Evolutionary conservation across 2,329 filamentous ascomycete species (phyloP).

Genomic region (Fusarium austroafricanum): DNA sequence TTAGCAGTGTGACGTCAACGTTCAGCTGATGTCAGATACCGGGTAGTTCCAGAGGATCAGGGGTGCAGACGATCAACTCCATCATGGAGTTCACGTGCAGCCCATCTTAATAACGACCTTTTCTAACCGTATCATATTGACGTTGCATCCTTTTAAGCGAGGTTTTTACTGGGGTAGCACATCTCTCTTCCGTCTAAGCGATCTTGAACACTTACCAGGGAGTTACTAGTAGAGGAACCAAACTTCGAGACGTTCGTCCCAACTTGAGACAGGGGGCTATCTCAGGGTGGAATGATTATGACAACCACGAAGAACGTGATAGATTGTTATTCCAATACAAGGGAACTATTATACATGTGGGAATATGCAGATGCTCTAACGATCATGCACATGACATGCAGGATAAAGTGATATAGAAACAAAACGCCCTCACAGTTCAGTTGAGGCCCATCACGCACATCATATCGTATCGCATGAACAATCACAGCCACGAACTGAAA

Average conservation of each 20-base stretch:
- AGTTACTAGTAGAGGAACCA: constrained; percentile 1
- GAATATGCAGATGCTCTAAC: constrained; percentile 25
- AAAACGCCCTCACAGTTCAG: background rate
- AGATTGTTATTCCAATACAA: background rate
- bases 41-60: constrained; percentile 5
- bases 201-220: constrained; percentile 23
- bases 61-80: background rate
- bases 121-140: background rate
- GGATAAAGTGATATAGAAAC: background rate
- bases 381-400: constrained; percentile 14
- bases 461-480: constrained; percentile 3
- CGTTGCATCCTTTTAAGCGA: background rate
- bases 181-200: constrained; percentile 1
- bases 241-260: constrained; percentile 35
- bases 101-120: background rate
- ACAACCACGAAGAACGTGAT: background rate
- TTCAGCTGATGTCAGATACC: background rate
- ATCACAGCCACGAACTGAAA: background rate
- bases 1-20: constrained; percentile 30
- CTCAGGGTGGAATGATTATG: constrained; percentile 25
- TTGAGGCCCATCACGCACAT: constrained; percentile 22
- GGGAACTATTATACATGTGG: background rate
- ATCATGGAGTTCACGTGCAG: background rate
- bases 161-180: background rate
- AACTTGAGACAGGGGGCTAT: constrained; percentile 35